Evolutionary conservation across 768 basidiomycete genomes (phyloP).

Genomic region (Mycena maculata): DNA sequence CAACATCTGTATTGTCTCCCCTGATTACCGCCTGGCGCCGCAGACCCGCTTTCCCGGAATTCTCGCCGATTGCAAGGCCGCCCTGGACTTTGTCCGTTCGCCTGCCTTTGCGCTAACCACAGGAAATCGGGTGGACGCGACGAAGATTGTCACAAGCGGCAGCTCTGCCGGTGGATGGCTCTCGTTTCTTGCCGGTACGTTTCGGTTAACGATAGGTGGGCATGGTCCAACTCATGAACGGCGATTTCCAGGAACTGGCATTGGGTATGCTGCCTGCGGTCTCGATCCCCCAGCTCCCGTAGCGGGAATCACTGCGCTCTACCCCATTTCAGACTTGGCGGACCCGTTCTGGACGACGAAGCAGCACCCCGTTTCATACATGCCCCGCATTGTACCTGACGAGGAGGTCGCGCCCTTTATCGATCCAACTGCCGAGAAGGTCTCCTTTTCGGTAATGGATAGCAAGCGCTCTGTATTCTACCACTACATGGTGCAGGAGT

Average conservation of each 20-base stretch:
- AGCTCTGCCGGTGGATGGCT: slow-evolving; percentile 56
- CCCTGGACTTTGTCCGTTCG: slow-evolving; percentile 48
- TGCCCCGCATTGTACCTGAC: slow-evolving; percentile 44
- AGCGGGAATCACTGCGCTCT: slow-evolving; percentile 48
- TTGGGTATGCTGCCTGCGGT: slow-evolving; percentile 49
- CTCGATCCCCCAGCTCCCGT: slow-evolving; percentile 43
- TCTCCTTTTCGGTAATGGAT: slow-evolving; percentile 39
- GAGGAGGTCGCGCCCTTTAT: slow-evolving; percentile 47
- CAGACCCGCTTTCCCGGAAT: slow-evolving; percentile 51
- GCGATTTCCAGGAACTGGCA: no score
- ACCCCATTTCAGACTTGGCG: slow-evolving; percentile 51
- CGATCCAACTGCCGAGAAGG: slow-evolving; percentile 42
- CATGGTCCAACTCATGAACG: no score
- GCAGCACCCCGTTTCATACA: slow-evolving; percentile 49
- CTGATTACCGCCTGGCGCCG: slow-evolving; percentile 53
- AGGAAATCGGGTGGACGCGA: slow-evolving; percentile 41
- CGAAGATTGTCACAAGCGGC: slow-evolving; percentile 49
- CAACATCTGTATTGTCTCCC: slow-evolving; percentile 46
- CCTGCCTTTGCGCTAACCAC: slow-evolving; percentile 43
- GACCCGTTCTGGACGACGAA: slow-evolving; percentile 52
- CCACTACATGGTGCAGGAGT: slow-evolving; percentile 56
- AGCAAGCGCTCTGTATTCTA: slow-evolving; percentile 48
- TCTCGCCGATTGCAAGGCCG: slow-evolving; percentile 48
- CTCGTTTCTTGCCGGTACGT: slow-evolving; percentile 46
- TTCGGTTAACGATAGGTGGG: no score